Percentiles rank a stretch among this genome's conserved stretches.
These are phyloP conservation scores for Asparagopsis taxiformis DNA, from an alignment of 31 red algal genomes.

Conservation along the genomic window DNA sequence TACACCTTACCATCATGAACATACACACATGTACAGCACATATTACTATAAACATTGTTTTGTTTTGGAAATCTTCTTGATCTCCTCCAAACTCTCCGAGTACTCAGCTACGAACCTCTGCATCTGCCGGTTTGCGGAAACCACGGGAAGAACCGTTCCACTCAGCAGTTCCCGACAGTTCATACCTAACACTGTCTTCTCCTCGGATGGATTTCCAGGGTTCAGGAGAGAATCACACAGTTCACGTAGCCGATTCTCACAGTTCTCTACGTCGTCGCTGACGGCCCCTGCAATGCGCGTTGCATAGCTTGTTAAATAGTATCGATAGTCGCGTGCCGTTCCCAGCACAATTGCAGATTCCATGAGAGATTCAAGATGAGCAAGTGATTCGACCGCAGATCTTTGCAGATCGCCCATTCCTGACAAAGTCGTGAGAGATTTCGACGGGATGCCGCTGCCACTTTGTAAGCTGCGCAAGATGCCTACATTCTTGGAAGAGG, in stretches of 20 bases:
- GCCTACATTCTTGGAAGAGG: constrained; percentile 20
- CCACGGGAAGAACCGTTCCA: constrained; percentile 69
- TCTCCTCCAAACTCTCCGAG: constrained; percentile 55
- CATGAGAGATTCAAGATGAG: constrained; percentile 83
- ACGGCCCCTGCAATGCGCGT: constrained; percentile 49
- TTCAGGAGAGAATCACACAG: constrained; percentile 75
- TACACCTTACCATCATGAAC: not conserved
- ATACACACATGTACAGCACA: no score
- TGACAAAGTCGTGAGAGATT: constrained; percentile 30
- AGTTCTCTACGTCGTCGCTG: constrained; percentile 78
- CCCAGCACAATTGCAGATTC: constrained; percentile 60
- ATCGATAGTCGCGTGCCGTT: constrained; percentile 60
- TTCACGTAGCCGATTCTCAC: constrained; percentile 63
- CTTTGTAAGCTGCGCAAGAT: constrained; percentile 41
- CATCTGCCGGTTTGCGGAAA: constrained; percentile 65
- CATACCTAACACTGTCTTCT: constrained; percentile 62
- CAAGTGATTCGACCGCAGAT: constrained; percentile 73
- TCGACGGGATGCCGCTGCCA: constrained; percentile 7
- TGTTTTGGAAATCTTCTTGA: constrained; percentile 21
- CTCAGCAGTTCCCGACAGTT: constrained; percentile 48
- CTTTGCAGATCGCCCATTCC: constrained; percentile 71
- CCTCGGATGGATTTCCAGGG: constrained; percentile 16
- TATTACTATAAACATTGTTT: not conserved
- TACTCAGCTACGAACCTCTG: constrained; percentile 84
- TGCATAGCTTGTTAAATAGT: constrained; percentile 76